Evolutionary conservation across 2,329 filamentous ascomycete species (phyloP), one percentile per base, ranked within the genome.

Genomic region (Oidium heveae): DNA sequence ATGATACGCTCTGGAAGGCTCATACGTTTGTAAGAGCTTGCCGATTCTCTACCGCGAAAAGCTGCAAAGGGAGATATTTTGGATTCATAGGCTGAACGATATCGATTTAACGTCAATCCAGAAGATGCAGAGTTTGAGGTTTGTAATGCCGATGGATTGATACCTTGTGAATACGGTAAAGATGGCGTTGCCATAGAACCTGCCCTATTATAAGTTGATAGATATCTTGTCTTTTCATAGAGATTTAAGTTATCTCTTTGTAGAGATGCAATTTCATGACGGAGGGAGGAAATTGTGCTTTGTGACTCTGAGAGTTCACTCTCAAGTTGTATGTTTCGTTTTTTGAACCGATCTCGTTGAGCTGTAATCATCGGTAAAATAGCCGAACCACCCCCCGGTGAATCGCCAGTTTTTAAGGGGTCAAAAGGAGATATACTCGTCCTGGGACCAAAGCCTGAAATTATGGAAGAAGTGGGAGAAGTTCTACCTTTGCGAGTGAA

Each of bases 311-410:
- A 86, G 10, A 96, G 72, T 64, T 96, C 89, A 57, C 84, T 78
- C 68, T 96, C 91, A 22, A 98, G 77, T 66, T 98, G 84, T 0
- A 79, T 71, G 60, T 94, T 96, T 64, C 88, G 86, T 72, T 94
- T 86, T 73, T 95, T 96, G 76, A 96, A 98, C 53, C 91, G 86
- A 68, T 98, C 91, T 58, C 91, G 82, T 69, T 98, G 93, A 1
- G 93, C 91, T 36, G 91, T 94, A 54, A 98, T 84, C 93, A 98
- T 98, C 36, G 91, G 93, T 24, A 98, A 72, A 59, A 98, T 95
- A 13, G 88, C 86, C 0, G 85, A 85, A 1, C 86, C 85, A 54
- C 84, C 74, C 34, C 83, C 84, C 55, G 82, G 74, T 9, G 80
- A 72, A 50, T 86, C 84, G 1, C 74, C 74, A 34, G 63, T 63